Conservation (phyloP, 2,329 filamentous ascomycete genomes). For the Neurospora sp. region DNA sequence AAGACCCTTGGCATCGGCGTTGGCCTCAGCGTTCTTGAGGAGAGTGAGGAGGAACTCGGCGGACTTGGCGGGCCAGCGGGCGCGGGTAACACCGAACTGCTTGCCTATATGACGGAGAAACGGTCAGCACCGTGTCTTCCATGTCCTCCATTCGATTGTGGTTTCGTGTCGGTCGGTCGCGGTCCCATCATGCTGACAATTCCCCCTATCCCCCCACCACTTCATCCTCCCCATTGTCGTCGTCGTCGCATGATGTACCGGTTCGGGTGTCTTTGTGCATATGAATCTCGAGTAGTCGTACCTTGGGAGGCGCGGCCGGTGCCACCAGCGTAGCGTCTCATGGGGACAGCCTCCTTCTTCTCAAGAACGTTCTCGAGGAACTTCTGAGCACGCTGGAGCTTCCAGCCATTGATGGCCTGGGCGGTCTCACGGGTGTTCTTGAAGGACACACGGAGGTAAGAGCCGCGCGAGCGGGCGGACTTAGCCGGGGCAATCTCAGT, state of each 20-base stretch:
- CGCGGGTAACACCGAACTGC: constrained; percentile 95
- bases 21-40: constrained; percentile 95
- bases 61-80: constrained; percentile 98
- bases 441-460: constrained; percentile 98
- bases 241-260: not conserved
- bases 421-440: constrained; percentile 99
- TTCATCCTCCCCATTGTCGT: not conserved
- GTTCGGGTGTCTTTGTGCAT: not conserved
- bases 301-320: constrained; percentile 96
- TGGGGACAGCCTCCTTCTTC: constrained; percentile 95
- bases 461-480: constrained; percentile 95
- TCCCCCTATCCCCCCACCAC: not conserved
- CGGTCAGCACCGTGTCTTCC: not conserved
- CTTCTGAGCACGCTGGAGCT: constrained; percentile 84
- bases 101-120: constrained; percentile 56
- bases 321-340: constrained; percentile 94
- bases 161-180: not conserved
- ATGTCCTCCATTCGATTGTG: not conserved
- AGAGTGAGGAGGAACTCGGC: constrained; percentile 96
- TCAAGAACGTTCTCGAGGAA: constrained; percentile 98
- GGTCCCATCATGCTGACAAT: not conserved
- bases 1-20: constrained; percentile 93
- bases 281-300: constrained; percentile 43
- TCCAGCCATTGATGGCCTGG: constrained; percentile 99
- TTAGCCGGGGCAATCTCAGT: constrained; percentile 79